These are phyloP conservation scores for Pythium volutum DNA, from an alignment of 352 stramenopile species.

Conservation along the genomic window DNA sequence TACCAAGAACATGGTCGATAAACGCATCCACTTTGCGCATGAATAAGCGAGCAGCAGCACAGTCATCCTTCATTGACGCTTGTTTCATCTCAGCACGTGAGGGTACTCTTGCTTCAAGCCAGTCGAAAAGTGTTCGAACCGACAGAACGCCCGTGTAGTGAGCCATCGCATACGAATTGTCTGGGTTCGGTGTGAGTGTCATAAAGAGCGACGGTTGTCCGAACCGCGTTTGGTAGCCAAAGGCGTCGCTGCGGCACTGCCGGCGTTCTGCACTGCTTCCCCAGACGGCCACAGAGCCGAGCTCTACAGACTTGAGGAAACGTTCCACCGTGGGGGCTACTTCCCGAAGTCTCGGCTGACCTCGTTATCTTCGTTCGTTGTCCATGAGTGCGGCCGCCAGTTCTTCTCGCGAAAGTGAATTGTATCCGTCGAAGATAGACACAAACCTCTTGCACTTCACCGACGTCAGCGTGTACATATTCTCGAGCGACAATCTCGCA, in stretches of 20 bases:
- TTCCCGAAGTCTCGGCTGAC: neutral
- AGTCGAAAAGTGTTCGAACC: constrained; percentile 12
- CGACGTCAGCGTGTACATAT: constrained; percentile 22
- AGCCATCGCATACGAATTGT: constrained; percentile 19
- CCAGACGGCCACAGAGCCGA: constrained; percentile 19
- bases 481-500: constrained; percentile 11
- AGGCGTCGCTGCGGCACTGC: constrained; percentile 21
- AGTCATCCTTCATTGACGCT: constrained; percentile 18
- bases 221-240: constrained; percentile 22
- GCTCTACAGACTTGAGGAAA: constrained; percentile 17
- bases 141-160: constrained; percentile 16
- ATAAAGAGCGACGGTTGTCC: constrained; percentile 21
- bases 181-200: constrained; percentile 18
- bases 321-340: neutral
- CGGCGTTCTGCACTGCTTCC: constrained; percentile 19
- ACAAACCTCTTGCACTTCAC: constrained; percentile 16
- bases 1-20: constrained; percentile 14
- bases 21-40: constrained; percentile 19
- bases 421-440: constrained; percentile 14
- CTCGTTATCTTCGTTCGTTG: constrained; percentile 16
- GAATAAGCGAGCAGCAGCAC: constrained; percentile 15
- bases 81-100: constrained; percentile 5
- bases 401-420: constrained; percentile 8
- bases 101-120: constrained; percentile 10
- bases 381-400: constrained; percentile 1